These are phyloP conservation scores for Phialophora verrucosa DNA, from an alignment of 2,329 filamentous ascomycete species.

Conservation along the genomic window DNA sequence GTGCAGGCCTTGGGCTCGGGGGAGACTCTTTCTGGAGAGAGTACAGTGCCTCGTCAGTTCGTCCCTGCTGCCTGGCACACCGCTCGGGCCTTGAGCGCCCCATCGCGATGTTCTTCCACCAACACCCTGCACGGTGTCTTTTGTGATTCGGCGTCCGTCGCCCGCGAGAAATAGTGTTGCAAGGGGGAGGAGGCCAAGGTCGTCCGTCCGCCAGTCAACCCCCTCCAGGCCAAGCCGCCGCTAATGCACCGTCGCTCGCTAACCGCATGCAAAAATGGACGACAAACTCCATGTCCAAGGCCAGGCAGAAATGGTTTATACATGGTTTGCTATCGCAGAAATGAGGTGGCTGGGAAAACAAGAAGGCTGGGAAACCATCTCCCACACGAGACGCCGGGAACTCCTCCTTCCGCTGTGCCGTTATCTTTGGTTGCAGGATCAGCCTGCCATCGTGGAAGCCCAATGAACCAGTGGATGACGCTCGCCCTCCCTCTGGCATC, in stretches of 20 bases:
- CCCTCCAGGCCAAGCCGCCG: not conserved
- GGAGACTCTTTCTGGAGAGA: not conserved
- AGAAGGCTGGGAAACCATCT: slow-evolving; percentile 28
- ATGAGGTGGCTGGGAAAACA: slow-evolving; percentile 12
- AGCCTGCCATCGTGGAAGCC: not conserved
- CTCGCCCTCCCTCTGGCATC: not conserved
- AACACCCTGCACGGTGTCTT: not conserved
- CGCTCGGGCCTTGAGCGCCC: not conserved
- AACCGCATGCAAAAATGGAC: slow-evolving; percentile 27
- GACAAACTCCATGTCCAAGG: slow-evolving; percentile 25
- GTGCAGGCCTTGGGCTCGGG: too few species aligned
- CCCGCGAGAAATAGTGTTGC: not conserved
- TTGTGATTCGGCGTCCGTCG: not conserved
- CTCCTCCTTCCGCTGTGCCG: not conserved
- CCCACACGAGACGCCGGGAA: slow-evolving; percentile 7
- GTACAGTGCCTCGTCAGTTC: too few species aligned
- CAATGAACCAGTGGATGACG: not conserved
- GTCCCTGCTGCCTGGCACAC: not conserved
- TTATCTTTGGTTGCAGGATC: not conserved
- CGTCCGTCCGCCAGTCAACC: not conserved
- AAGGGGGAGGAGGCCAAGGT: not conserved
- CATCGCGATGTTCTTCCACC: not conserved
- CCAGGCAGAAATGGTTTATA: slow-evolving; percentile 28
- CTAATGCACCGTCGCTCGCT: slow-evolving; percentile 8
- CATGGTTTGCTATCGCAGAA: slow-evolving; percentile 15